A percentile compares a stretch with the other conserved stretches of the same genome.
phyloP scores from a whole-genome alignment of 2,329 filamentous ascomycete species.

The Ophiostoma sp. region DNA sequence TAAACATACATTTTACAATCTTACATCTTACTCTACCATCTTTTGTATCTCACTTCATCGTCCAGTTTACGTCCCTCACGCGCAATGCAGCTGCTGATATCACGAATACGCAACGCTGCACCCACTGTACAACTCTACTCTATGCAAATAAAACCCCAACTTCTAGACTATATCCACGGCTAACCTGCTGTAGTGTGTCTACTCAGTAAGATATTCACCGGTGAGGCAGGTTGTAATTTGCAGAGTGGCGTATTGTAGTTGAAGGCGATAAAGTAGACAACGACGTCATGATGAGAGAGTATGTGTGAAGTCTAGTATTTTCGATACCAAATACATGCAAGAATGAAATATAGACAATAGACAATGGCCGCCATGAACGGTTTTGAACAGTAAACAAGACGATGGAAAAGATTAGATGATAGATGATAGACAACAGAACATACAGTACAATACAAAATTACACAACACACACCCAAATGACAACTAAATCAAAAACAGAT shows the following conservation, averaged over 20 bases:
- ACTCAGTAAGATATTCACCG: too few species aligned
- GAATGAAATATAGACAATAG: neutral
- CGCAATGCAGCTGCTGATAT: neutral
- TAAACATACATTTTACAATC: slow-evolving; percentile 6
- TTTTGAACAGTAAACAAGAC: neutral
- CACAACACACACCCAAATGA: neutral
- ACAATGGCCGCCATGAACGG: neutral
- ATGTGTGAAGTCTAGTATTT: neutral
- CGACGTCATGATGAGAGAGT: neutral
- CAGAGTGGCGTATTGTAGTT: too few species aligned
- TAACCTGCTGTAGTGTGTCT: neutral
- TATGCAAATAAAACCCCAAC: neutral
- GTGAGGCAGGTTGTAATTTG: neutral
- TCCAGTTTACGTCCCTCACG: neutral
- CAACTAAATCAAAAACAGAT: neutral
- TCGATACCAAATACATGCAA: neutral
- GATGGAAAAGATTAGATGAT: neutral
- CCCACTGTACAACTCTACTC: neutral
- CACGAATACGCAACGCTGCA: neutral
- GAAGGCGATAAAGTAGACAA: neutral
- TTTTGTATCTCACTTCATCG: neutral
- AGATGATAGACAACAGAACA: neutral
- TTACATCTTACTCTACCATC: neutral
- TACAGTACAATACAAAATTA: slow-evolving; percentile 1
- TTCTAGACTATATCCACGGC: neutral